phyloP scores from a whole-genome alignment of 805 yeast genomes.

The Yarrowia sp. region DNA sequence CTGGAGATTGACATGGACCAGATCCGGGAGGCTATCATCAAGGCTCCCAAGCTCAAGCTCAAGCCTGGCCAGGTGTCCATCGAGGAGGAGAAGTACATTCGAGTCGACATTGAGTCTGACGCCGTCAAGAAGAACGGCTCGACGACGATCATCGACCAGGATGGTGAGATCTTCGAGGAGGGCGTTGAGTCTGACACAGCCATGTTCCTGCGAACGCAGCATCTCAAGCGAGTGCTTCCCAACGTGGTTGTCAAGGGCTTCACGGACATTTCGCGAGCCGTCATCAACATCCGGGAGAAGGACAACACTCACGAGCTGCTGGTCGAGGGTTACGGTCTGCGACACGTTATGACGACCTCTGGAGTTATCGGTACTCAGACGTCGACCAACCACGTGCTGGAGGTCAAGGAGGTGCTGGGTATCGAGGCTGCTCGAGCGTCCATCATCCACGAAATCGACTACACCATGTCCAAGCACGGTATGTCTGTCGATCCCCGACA shows the following conservation, averaged over 20 bases:
- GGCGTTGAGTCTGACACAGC: constrained; percentile 44
- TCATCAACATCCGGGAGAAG: constrained; percentile 85
- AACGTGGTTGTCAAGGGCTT: constrained; percentile 89
- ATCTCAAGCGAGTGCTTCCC: constrained; percentile 79
- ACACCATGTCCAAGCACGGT: constrained; percentile 98
- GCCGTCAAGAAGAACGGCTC: constrained; percentile 46
- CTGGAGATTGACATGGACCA: constrained; percentile 84
- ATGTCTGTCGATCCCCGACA: constrained; percentile 99
- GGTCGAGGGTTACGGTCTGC: constrained; percentile 96
- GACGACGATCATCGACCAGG: constrained; percentile 41
- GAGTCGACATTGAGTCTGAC: constrained; percentile 59
- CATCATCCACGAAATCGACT: constrained; percentile 90
- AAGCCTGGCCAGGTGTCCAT: constrained; percentile 67
- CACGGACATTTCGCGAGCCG: constrained; percentile 90
- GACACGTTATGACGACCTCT: constrained; percentile 95
- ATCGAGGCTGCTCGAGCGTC: constrained; percentile 96
- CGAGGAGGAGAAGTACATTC: constrained; percentile 59
- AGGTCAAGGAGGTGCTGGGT: constrained; percentile 84
- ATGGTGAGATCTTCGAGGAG: constrained; percentile 27
- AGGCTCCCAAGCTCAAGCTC: constrained; percentile 88
- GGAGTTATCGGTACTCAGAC: constrained; percentile 91
- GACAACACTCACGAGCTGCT: constrained; percentile 79
- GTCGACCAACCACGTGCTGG: constrained; percentile 86
- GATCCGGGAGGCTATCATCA: constrained; percentile 74
- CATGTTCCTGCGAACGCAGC: constrained; percentile 85